Conservation (phyloP, 139 green algal species). For the Closterium sp. region DNA sequence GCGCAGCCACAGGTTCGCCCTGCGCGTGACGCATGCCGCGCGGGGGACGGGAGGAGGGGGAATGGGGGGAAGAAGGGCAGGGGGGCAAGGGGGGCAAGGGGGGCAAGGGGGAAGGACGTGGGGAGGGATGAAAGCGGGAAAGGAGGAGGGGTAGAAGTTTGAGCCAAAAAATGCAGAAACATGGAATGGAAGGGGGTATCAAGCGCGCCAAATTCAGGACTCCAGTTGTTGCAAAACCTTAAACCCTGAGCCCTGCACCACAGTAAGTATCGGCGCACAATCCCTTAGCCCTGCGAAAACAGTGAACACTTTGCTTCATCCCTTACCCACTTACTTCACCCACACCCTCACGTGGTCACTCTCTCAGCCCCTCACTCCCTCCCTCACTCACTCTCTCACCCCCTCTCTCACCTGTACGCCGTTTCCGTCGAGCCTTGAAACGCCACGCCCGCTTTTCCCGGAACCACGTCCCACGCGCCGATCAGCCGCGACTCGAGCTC, state of each 20-base stretch:
- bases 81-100: background rate
- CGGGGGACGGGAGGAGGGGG: background rate
- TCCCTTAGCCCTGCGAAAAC: no score
- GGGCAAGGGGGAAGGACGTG: no score
- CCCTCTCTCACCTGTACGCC: slow-evolving; percentile 17
- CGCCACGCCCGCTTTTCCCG: slow-evolving; percentile 51
- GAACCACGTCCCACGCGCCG: slow-evolving; percentile 52
- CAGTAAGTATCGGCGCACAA: no score
- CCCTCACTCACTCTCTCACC: background rate
- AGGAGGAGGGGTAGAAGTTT: background rate
- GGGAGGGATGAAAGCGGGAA: background rate
- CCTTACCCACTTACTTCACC: slow-evolving; percentile 11
- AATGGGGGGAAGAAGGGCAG: background rate
- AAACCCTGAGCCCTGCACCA: no score
- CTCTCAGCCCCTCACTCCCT: background rate
- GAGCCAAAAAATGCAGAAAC: no score
- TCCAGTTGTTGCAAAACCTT: no score
- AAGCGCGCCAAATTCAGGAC: no score
- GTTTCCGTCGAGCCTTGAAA: slow-evolving; percentile 52
- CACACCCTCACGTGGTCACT: background rate
- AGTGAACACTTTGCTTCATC: background rate
- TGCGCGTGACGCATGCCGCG: slow-evolving; percentile 50
- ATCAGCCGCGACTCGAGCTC: slow-evolving; percentile 64
- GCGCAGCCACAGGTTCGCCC: slow-evolving; percentile 73
- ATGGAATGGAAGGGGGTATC: no score